Evolutionary conservation across 2,329 filamentous ascomycete genomes (phyloP).

Genomic region (Chaetomium strumarium): DNA sequence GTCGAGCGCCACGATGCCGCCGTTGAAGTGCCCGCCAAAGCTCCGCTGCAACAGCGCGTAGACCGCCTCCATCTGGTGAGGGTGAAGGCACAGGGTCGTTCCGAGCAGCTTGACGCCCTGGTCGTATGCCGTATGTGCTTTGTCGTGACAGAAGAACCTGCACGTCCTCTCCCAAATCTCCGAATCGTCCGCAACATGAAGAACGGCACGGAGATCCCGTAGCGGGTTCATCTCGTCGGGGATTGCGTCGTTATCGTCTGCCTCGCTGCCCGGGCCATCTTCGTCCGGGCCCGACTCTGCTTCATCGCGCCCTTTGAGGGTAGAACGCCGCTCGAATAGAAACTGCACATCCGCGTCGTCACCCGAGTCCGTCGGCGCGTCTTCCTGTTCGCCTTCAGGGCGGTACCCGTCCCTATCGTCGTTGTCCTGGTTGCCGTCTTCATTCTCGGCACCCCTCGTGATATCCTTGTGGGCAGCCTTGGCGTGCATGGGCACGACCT

Average conservation of each 20-base stretch:
- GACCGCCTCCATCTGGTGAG: constrained; percentile 14
- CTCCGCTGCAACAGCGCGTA: constrained; percentile 11
- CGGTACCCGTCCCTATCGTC: background rate
- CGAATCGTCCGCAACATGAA: background rate
- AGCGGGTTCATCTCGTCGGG: background rate
- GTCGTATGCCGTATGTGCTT: constrained; percentile 3
- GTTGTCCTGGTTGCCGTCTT: background rate
- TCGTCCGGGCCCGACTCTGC: background rate
- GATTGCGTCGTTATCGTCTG: background rate
- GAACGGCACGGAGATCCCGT: background rate
- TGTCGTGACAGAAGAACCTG: constrained; percentile 9
- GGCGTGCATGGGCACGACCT: background rate
- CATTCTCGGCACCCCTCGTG: background rate
- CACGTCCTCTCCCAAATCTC: constrained; percentile 3
- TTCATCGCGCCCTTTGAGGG: background rate
- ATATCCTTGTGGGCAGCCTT: background rate
- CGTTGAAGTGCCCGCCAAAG: constrained; percentile 2
- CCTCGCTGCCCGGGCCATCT: background rate
- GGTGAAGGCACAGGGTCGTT: constrained; percentile 4
- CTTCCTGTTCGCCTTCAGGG: background rate
- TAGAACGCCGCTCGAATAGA: background rate
- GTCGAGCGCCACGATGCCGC: constrained; percentile 9
- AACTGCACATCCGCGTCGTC: background rate
- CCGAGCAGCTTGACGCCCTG: constrained; percentile 7
- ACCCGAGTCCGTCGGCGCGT: background rate